Evolutionary conservation across 2,329 filamentous ascomycete species (phyloP).

Genomic region (Phyllosticta paracitricarpa): DNA sequence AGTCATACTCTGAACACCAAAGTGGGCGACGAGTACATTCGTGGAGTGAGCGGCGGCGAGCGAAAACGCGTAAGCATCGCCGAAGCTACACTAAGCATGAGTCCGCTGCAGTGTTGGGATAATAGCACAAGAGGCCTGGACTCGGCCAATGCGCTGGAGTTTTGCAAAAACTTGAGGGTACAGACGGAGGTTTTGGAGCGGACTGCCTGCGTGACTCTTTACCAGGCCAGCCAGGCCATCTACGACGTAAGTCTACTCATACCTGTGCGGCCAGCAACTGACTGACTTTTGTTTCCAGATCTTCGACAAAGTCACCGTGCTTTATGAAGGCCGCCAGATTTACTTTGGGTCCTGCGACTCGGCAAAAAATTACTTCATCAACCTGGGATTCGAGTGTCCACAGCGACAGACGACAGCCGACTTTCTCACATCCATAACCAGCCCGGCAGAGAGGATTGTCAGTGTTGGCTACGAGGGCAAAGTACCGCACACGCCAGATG

Average conservation of each 20-base stretch:
- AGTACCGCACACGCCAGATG: conserved; percentile 40
- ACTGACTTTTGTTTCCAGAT: conserved; percentile 17
- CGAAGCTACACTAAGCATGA: conserved; percentile 60
- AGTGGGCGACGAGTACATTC: conserved; percentile 65
- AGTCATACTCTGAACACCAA: conserved; percentile 62
- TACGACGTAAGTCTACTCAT: conserved; percentile 40
- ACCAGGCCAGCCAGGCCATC: conserved; percentile 59
- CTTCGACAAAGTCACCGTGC: conserved; percentile 59
- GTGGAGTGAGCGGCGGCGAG: conserved; percentile 66
- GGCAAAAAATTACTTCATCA: conserved; percentile 59
- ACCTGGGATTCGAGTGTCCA: conserved; percentile 64
- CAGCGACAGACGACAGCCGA: conserved; percentile 63
- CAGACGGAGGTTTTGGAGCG: conserved; percentile 57
- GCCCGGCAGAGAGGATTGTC: conserved; percentile 37
- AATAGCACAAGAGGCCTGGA: conserved; percentile 67
- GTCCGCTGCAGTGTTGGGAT: conserved; percentile 63
- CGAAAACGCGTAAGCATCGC: conserved; percentile 75
- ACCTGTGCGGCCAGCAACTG: background rate
- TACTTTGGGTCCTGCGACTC: conserved; percentile 57
- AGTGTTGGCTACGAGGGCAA: conserved; percentile 34
- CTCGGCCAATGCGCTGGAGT: conserved; percentile 66
- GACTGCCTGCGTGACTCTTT: conserved; percentile 63
- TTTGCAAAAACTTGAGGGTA: conserved; percentile 59
- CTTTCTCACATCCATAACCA: conserved; percentile 67
- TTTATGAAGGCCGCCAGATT: conserved; percentile 60